phyloP scores from a whole-genome alignment of 805 yeast species.

The Metschnikowia picachoensis region DNA sequence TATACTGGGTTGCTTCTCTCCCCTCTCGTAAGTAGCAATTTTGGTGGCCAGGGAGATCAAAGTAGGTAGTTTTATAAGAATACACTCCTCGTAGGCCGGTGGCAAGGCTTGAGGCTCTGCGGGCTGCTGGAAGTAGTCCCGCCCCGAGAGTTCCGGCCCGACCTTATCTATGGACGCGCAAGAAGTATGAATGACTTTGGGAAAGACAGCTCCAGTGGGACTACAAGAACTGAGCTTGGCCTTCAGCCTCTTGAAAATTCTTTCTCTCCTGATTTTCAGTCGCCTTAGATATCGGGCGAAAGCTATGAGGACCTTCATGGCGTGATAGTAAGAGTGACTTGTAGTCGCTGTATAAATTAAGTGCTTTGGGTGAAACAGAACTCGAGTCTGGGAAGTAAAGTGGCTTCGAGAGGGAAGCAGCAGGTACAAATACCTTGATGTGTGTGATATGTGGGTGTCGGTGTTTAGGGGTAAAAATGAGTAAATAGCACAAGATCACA shows the following conservation, averaged over 20 bases:
- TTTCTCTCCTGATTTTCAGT: not conserved
- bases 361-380: not conserved
- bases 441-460: not conserved
- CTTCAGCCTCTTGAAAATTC: not conserved
- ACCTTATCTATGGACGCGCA: no score
- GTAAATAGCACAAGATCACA: not conserved
- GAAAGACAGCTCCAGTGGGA: no score
- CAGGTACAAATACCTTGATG: not conserved
- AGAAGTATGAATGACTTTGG: no score
- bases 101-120: conserved; percentile 2
- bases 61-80: not conserved
- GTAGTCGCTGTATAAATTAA: not conserved
- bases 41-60: no score
- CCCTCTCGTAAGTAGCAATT: not conserved
- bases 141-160: no score
- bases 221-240: no score
- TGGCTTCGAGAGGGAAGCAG: not conserved
- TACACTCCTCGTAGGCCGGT: conserved; percentile 15
- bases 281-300: conserved; percentile 2
- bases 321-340: not conserved
- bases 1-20: not conserved
- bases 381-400: no score
- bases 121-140: not conserved
- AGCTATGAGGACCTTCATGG: conserved; percentile 6
- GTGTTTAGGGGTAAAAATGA: not conserved